A percentile compares a stretch with the other conserved stretches of the same genome.
Evolutionary conservation across 257 asterid species (phyloP).

Genomic region (Leptodermis oblonga): DNA sequence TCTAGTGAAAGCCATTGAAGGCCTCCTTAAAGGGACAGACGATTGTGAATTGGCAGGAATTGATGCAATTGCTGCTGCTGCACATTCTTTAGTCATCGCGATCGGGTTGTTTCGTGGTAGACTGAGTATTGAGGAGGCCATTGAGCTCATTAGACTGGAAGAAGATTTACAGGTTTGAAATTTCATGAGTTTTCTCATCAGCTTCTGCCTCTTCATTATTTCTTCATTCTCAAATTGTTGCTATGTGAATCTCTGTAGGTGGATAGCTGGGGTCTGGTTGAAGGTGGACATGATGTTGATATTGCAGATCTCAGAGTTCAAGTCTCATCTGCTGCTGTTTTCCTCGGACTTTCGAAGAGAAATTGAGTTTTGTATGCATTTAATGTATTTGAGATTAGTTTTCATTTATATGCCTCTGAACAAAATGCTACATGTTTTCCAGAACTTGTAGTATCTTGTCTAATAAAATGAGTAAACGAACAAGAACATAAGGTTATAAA

Average conservation of each 20-base stretch:
- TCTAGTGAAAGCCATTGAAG: slow-evolving; percentile 53
- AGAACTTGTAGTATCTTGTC: slow-evolving; percentile 1
- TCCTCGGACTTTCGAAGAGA: slow-evolving; percentile 73
- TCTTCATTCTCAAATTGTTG: neutral
- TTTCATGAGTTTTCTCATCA: neutral
- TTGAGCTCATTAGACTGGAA: slow-evolving; percentile 86
- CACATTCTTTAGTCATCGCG: slow-evolving; percentile 80
- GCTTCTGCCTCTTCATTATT: neutral
- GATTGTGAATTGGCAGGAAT: slow-evolving; percentile 75
- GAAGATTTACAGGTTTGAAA: slow-evolving; percentile 76
- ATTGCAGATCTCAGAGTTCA: slow-evolving; percentile 90
- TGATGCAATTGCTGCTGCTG: slow-evolving; percentile 87
- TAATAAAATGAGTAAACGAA: slow-evolving; percentile 2
- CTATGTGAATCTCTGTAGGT: slow-evolving; percentile 21
- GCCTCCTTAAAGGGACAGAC: slow-evolving; percentile 53
- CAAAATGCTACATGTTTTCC: neutral
- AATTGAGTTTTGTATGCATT: slow-evolving; percentile 22
- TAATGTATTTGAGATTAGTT: neutral
- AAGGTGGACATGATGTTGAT: slow-evolving; percentile 99
- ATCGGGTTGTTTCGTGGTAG: slow-evolving; percentile 57
- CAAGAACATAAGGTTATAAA: neutral
- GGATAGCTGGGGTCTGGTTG: slow-evolving; percentile 86
- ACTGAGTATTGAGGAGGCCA: slow-evolving; percentile 69
- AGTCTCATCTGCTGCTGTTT: slow-evolving; percentile 75
- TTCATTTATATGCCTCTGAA: neutral